A percentile compares a stretch with the other conserved stretches of the same genome.
Evolutionary conservation across 106 monocot species (phyloP).

Genomic region (Dendrobium nobile): DNA sequence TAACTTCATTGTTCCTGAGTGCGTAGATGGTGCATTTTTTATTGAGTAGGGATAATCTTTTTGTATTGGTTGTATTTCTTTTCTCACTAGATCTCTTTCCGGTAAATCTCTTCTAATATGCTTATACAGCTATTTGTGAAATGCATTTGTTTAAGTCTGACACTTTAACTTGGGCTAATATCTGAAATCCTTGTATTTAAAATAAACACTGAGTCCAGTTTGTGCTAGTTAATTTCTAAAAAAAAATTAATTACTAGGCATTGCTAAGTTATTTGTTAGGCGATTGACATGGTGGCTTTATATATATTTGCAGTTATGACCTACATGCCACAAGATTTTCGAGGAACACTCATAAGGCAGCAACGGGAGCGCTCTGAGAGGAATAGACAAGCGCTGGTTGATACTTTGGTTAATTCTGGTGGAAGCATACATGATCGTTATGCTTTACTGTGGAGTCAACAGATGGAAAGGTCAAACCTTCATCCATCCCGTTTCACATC

Average conservation of each 20-base stretch:
- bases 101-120: not conserved
- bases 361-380: constrained; percentile 94
- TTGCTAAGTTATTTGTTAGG: not conserved
- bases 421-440: constrained; percentile 88
- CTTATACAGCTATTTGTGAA: not conserved
- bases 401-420: constrained; percentile 77
- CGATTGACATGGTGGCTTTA: constrained; percentile 14
- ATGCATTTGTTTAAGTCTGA: not conserved
- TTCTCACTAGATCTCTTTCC: not conserved
- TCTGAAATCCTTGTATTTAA: not conserved
- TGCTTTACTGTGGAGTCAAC: constrained; percentile 86
- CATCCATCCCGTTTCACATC: not conserved
- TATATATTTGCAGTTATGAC: constrained; percentile 94
- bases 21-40: not conserved
- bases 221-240: not conserved
- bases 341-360: constrained; percentile 80
- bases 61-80: not conserved
- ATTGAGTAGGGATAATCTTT: not conserved
- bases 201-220: not conserved
- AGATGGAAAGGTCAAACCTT: constrained; percentile 87
- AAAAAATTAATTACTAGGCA: too few relatives aligned
- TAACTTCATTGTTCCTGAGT: not conserved
- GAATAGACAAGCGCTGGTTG: constrained; percentile 79
- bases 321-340: constrained; percentile 99
- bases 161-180: not conserved